Evolutionary conservation across 805 yeast species (phyloP).

Genomic region (Hanseniaspora meyeri): DNA sequence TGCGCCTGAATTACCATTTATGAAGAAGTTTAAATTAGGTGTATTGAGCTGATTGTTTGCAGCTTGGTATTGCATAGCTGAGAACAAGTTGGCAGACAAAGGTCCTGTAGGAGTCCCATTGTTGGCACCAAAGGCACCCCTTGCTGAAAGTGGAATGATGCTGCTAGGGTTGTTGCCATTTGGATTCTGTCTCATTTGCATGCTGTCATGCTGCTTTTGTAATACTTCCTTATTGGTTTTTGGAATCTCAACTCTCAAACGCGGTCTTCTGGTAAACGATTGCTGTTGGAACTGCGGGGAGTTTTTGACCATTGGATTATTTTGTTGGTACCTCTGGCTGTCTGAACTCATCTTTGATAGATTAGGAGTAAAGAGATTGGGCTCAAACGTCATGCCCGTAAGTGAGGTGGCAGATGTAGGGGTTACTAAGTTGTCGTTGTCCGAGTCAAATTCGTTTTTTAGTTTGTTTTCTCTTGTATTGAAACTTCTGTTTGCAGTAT

Average conservation of each 20-base stretch:
- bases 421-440: slow-evolving; percentile 18
- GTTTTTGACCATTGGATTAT: neutral
- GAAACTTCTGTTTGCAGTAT: neutral
- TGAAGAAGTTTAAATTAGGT: slow-evolving; percentile 6
- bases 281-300: slow-evolving; percentile 23
- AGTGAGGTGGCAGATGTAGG: slow-evolving; percentile 18
- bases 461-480: neutral
- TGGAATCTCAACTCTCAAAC: slow-evolving; percentile 11
- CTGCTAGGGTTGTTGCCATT: slow-evolving; percentile 3
- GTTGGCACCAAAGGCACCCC: neutral
- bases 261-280: slow-evolving; percentile 8
- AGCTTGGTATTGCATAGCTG: slow-evolving; percentile 7
- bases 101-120: slow-evolving; percentile 6
- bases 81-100: slow-evolving; percentile 10
- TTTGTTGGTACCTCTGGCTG: slow-evolving; percentile 17
- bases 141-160: slow-evolving; percentile 6
- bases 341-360: neutral
- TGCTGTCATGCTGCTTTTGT: neutral
- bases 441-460: slow-evolving; percentile 9
- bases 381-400: slow-evolving; percentile 22
- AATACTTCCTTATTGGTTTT: slow-evolving; percentile 3
- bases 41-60: slow-evolving; percentile 7
- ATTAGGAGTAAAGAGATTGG: slow-evolving; percentile 27
- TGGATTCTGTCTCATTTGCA: neutral
- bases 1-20: neutral